Conservation (phyloP, 2,329 filamentous ascomycete species). For the Pestalotiopsis sp. region DNA sequence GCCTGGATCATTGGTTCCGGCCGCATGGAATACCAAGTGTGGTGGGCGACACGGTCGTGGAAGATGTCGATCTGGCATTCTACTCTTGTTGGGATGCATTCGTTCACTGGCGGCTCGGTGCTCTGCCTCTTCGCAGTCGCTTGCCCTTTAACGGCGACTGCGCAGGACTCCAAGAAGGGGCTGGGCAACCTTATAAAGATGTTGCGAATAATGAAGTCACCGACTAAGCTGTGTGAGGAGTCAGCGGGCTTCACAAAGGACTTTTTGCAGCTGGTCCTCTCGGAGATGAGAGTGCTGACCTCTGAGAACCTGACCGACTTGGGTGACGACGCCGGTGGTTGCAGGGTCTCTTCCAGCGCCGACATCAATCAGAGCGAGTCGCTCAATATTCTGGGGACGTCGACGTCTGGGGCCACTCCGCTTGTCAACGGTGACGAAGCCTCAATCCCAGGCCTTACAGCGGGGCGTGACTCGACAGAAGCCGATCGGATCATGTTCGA, state of each 20-base stretch:
- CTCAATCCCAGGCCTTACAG: background rate
- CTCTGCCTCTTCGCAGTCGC: background rate
- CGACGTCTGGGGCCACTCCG: background rate
- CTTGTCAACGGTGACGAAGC: background rate
- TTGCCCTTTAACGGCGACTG: background rate
- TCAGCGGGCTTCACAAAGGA: background rate
- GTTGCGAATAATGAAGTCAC: background rate
- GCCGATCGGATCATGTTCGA: background rate
- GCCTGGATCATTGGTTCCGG: background rate
- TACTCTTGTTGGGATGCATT: background rate
- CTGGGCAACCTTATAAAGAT: background rate
- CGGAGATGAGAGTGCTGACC: background rate
- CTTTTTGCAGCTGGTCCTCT: background rate
- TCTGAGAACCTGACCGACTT: background rate
- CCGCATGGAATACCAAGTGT: background rate
- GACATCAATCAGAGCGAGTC: background rate
- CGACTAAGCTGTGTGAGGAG: background rate
- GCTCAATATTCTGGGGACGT: background rate
- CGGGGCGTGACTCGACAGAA: background rate
- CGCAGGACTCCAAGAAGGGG: background rate
- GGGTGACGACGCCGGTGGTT: background rate
- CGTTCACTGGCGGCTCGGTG: background rate
- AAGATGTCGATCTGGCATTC: background rate
- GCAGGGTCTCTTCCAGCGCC: background rate
- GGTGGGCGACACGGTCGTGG: background rate